Percentiles rank a stretch among this genome's conserved stretches.
Evolutionary conservation across 805 yeast species (phyloP).

Genomic region (Metschnikowia anglica): DNA sequence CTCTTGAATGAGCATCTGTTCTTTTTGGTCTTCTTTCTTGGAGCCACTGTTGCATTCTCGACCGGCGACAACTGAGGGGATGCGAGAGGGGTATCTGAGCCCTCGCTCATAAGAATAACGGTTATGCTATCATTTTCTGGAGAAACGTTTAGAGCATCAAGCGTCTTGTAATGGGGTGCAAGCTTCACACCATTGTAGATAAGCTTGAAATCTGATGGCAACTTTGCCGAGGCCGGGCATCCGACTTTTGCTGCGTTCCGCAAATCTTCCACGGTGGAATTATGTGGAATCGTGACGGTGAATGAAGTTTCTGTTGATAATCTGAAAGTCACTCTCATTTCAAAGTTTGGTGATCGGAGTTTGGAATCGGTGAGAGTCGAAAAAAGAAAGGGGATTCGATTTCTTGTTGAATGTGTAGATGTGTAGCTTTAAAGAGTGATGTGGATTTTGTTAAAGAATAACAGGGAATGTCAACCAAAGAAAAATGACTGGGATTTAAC

Average conservation of each 20-base stretch:
- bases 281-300: constrained; percentile 50
- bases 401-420: not conserved
- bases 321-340: constrained; percentile 52
- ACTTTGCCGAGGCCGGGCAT: constrained; percentile 30
- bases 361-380: no score
- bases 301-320: constrained; percentile 45
- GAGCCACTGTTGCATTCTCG: constrained; percentile 15
- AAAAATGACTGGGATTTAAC: no score
- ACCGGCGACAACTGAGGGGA: constrained; percentile 23
- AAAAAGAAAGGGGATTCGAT: no score
- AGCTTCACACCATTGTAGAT: constrained; percentile 41
- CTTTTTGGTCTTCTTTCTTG: constrained; percentile 38
- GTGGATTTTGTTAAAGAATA: no score
- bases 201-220: constrained; percentile 41
- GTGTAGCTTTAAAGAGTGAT: no score
- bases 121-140: constrained; percentile 20
- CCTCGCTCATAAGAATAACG: constrained; percentile 30
- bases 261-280: constrained; percentile 52
- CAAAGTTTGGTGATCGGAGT: no score
- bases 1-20: constrained; percentile 50
- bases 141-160: constrained; percentile 23
- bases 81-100: constrained; percentile 25
- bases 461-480: no score
- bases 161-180: constrained; percentile 26
- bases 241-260: constrained; percentile 44